Conservation (phyloP, 768 basidiomycete species). For the Russula griseocarnosa region DNA sequence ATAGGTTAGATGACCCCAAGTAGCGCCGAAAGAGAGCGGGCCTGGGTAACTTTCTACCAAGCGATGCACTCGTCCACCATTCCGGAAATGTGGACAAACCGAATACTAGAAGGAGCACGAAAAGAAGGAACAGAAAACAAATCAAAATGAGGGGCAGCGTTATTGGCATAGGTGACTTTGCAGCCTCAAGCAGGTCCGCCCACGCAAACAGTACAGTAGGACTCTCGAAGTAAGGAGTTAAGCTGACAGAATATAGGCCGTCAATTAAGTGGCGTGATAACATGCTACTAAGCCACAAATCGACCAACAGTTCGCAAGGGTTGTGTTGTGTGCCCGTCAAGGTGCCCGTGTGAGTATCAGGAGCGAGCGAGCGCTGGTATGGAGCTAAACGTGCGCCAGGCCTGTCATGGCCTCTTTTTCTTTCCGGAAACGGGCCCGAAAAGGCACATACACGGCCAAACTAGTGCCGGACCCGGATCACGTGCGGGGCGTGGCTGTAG, state of each 20-base stretch:
- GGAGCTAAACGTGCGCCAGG: neutral
- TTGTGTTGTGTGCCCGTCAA: neutral
- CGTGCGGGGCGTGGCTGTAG: too few species aligned
- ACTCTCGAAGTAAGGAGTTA: neutral
- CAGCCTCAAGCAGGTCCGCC: too few species aligned
- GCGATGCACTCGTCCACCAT: neutral
- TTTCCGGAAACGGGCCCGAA: too few species aligned
- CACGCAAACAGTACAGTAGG: too few species aligned
- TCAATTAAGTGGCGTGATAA: constrained; percentile 20
- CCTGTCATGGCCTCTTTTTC: too few species aligned
- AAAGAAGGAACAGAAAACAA: neutral
- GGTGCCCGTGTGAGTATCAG: neutral
- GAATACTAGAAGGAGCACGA: neutral
- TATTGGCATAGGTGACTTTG: neutral
- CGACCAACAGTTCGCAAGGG: neutral
- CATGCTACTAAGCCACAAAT: neutral
- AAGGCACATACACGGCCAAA: too few species aligned
- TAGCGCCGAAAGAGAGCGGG: constrained; percentile 11
- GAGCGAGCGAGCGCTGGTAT: neutral
- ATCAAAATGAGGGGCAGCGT: neutral
- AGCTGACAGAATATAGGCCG: constrained; percentile 10
- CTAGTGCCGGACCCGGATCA: too few species aligned
- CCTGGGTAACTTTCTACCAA: neutral
- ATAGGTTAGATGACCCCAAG: constrained; percentile 20
- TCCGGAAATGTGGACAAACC: neutral